phyloP scores from a whole-genome alignment of 1,284 basidiomycete genomes.

The Flammula alnicola region DNA sequence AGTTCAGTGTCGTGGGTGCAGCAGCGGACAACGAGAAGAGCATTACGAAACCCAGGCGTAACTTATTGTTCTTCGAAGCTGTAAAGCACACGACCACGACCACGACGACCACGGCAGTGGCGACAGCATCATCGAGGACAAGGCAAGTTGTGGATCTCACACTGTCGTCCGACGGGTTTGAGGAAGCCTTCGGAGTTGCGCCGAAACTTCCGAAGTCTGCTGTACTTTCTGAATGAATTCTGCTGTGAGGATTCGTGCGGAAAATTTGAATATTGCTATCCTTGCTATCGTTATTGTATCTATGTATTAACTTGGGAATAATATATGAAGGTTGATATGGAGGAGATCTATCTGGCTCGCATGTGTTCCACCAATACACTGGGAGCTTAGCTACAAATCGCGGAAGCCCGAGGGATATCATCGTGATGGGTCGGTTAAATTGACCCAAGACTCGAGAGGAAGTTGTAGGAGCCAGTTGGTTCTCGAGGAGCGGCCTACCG shows the following conservation, averaged over 20 bases:
- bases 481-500: too few species aligned
- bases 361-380: too few species aligned
- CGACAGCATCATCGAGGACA: neutral
- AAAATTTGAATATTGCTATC: slow-evolving; percentile 17
- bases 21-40: neutral
- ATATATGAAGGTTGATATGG: too few species aligned
- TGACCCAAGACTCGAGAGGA: too few species aligned
- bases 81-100: slow-evolving; percentile 3
- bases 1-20: neutral
- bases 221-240: neutral
- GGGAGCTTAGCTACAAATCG: too few species aligned
- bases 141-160: slow-evolving; percentile 20
- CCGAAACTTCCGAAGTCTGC: slow-evolving; percentile 8
- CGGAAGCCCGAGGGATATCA: too few species aligned
- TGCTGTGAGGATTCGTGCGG: neutral
- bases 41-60: neutral
- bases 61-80: slow-evolving; percentile 8
- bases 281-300: slow-evolving; percentile 13
- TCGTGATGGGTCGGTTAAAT: too few species aligned
- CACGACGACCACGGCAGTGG: neutral
- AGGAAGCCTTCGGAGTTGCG: slow-evolving; percentile 10
- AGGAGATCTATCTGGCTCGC: too few species aligned
- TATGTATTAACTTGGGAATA: slow-evolving; percentile 1
- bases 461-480: too few species aligned
- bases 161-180: slow-evolving; percentile 14